These are phyloP conservation scores for Diaporthe citriasiana DNA, from an alignment of 2,329 filamentous ascomycete species.

Conservation along the genomic window DNA sequence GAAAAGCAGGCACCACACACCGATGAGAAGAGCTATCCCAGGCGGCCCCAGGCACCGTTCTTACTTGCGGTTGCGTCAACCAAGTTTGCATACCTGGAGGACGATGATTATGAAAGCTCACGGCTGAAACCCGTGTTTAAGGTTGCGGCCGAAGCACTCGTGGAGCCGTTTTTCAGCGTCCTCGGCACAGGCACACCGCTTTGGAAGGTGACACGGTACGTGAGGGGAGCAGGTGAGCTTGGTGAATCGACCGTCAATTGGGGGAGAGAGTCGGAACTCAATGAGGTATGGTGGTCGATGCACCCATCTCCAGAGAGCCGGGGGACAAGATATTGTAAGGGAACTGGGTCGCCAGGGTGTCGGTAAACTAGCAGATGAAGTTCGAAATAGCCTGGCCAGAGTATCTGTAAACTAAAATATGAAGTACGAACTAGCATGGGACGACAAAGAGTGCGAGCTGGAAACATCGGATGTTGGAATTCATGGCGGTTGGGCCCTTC, in stretches of 20 bases:
- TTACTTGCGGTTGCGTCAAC: not conserved
- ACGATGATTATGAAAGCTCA: not conserved
- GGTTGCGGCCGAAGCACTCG: not conserved
- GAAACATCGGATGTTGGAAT: too few relatives aligned
- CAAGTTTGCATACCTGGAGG: not conserved
- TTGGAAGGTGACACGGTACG: not conserved
- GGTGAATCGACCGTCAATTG: not conserved
- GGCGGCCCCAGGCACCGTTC: not conserved
- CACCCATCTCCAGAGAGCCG: not conserved
- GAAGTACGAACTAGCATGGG: too few relatives aligned
- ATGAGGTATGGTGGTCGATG: not conserved
- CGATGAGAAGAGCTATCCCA: not conserved
- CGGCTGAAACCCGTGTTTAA: not conserved
- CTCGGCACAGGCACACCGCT: not conserved
- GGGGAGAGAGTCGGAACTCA: not conserved
- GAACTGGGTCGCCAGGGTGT: too few relatives aligned
- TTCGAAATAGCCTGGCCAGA: too few relatives aligned
- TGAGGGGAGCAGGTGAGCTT: not conserved
- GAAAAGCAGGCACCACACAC: not conserved
- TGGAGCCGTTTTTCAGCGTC: not conserved
- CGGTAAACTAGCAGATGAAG: too few relatives aligned
- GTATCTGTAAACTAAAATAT: too few relatives aligned
- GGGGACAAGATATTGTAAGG: too few relatives aligned
- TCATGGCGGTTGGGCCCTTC: too few relatives aligned
- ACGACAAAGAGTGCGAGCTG: too few relatives aligned